Evolutionary conservation across 1,139 yeast species (phyloP), one percentile per base, ranked within the genome.

Genomic region (Diutina pseudorugosa): DNA sequence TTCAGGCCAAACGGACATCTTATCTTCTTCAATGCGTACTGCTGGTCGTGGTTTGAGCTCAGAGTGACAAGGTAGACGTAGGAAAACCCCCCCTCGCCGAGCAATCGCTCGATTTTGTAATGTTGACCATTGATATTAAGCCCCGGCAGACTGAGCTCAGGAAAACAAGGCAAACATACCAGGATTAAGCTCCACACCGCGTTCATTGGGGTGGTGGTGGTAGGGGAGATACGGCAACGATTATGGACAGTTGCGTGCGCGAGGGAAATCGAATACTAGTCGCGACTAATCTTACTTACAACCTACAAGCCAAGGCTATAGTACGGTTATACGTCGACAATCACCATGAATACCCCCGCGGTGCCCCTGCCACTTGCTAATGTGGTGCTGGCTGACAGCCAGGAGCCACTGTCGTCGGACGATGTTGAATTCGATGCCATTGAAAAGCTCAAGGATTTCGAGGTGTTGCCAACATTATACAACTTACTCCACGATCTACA

Each of bases 31-130:
- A 91, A 68, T 2, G 96, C 96, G 61, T 79, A 86, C 23, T 70
- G 63, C 30, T 80, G 73, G 52, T 76, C 75, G 51, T 71, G 70
- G 54, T 69, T 65, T 40, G 80, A 75, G 58, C 76, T 74, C 41
- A 62, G 65, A 12, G 66, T 57, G 8, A 89, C 96, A 41, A 89
- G 71, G 62, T 91, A 91, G n/a, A 89, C 95, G 61, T 85, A 89
- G 1, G 95, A 83, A 62, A 86, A 86, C 6, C 95, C 95, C 1
- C 96, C 95, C 68, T 90, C 97, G 9, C 96, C 96, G 6, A 91
- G 69, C 21, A 91, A 73, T 56, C 80, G 77, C 51, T 81, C 68
- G n/a, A 91, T 84, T 57, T 67, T 71, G 64, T 79, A 82, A 48
- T 65, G 66, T 42, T 68, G 65, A 55, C 70, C 76, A 60, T 82